A percentile compares a stretch with the other conserved stretches of the same genome.
Evolutionary conservation across 2,329 filamentous ascomycete genomes (phyloP).

Genomic region (Penicillium sp.): DNA sequence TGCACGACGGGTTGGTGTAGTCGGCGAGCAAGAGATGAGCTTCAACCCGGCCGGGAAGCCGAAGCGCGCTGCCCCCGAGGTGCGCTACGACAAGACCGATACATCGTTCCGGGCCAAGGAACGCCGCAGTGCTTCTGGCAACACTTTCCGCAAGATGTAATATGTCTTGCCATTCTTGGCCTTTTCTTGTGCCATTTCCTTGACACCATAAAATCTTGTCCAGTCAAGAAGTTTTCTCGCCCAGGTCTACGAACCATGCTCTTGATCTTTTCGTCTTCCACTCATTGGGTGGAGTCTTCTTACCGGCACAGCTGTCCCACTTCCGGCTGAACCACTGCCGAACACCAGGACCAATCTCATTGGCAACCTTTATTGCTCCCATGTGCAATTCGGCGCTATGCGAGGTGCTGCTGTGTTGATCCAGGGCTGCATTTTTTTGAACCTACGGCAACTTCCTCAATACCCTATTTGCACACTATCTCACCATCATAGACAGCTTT

Average conservation of each 20-base stretch:
- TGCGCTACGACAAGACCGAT: conserved; percentile 21
- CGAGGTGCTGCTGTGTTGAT: not conserved
- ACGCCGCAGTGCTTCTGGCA: conserved; percentile 51
- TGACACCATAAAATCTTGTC: not conserved
- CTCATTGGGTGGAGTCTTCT: not conserved
- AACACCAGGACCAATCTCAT: not conserved
- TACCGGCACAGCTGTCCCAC: not conserved
- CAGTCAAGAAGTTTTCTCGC: not conserved
- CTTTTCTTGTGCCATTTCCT: not conserved
- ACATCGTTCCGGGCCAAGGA: conserved; percentile 40
- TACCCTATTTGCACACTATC: not conserved
- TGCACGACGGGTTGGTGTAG: conserved; percentile 35
- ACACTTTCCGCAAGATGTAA: conserved; percentile 51
- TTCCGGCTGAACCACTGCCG: not conserved
- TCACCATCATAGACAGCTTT: not conserved
- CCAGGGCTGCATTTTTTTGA: not conserved
- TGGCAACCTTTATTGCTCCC: not conserved
- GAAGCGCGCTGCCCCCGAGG: conserved; percentile 29
- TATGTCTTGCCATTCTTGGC: not conserved
- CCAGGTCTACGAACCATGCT: not conserved
- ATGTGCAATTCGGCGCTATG: not conserved
- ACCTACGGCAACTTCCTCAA: not conserved
- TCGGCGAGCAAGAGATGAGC: conserved; percentile 58
- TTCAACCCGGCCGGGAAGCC: conserved; percentile 56
- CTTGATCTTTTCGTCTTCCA: not conserved